Base-by-base conservation (phyloP, 495 filamentous ascomycete genomes). In the Penicillium malachiteum region DNA sequence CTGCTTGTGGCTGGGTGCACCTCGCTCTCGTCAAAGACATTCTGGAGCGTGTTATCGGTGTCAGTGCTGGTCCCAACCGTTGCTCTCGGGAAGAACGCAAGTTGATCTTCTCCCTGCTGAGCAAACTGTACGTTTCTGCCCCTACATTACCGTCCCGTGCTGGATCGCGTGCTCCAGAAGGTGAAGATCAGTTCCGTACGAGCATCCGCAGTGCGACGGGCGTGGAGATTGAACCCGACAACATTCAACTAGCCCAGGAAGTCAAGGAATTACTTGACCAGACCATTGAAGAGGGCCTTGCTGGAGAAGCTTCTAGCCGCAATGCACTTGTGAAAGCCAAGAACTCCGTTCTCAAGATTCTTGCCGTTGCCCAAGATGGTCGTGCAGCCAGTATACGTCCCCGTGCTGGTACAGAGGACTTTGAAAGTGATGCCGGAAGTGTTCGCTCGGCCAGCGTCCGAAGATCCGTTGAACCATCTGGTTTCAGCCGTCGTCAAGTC, bases 241-340 rank as follows among this genome's bases (percentile, higher is more conserved):
- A 76, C 52, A 40, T 59, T 31, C 60, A 70, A 11, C 59, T 79
- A 12, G 71, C 75, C 0, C 64, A 71, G 31, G 66, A 75, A 51
- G 75, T 77, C 17, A 78, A 73, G 49, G 77, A 78, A 34, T 62
- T 85, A 7, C 78, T 90, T 18, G 81, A 80, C 34, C 70, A 81
- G 30, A 87, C 87, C 9, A 87, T 95, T 26, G 88, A 91, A 30
- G 78, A 81, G 30, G 86, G 85, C 35, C 67, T 91, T 2, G 81
- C 89, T 0, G 69, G 71, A 0, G 91, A 94, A 54, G 87, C 89
- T 1, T 80, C 88, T 8, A 78, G 86, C 48, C 78, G 87, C 7
- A 94, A 92, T 54, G 83, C 87, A 0, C 74, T 96, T 4, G 88
- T 86, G 67, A 96, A 93, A 69, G 80, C 91, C 47, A 88, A 92